Conservation (phyloP, 1,284 basidiomycete genomes). For the Tilletiaria anomala region DNA sequence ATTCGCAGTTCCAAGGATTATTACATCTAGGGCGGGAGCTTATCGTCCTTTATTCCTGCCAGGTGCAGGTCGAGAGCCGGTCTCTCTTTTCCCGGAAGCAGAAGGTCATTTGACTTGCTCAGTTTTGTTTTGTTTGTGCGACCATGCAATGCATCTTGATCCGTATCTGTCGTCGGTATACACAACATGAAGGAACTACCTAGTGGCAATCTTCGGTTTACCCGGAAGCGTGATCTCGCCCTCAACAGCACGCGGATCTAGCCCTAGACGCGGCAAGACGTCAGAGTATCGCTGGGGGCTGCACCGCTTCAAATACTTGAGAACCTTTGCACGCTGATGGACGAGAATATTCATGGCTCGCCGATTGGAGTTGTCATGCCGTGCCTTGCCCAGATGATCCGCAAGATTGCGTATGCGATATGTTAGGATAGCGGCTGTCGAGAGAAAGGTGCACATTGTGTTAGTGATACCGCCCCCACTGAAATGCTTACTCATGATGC, state of each 20-base stretch:
- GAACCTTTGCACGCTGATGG: conserved; percentile 65
- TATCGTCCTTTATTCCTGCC: too few relatives aligned
- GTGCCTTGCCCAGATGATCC: conserved; percentile 55
- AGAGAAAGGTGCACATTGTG: neutral
- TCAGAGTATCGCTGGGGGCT: conserved; percentile 59
- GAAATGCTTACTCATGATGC: too few relatives aligned
- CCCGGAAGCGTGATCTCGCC: conserved; percentile 54
- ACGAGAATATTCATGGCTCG: conserved; percentile 59
- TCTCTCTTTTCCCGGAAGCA: too few relatives aligned
- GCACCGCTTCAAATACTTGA: conserved; percentile 61
- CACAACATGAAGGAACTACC: too few relatives aligned
- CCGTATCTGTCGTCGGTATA: too few relatives aligned
- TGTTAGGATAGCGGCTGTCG: conserved; percentile 66
- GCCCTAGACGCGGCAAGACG: conserved; percentile 58
- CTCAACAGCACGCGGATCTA: conserved; percentile 67
- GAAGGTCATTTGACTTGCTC: too few relatives aligned
- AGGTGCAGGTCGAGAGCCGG: too few relatives aligned
- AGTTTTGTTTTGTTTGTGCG: too few relatives aligned
- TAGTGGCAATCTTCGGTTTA: conserved; percentile 16
- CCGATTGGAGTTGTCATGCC: conserved; percentile 65
- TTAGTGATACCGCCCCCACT: neutral
- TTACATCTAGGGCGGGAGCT: too few relatives aligned
- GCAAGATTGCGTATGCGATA: conserved; percentile 69
- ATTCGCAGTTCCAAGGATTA: too few relatives aligned
- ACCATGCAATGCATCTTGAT: too few relatives aligned